Evolutionary conservation across 2,329 filamentous ascomycete genomes (phyloP), one percentile per base, ranked within the genome.

Genomic region (Westerdykella sp.): DNA sequence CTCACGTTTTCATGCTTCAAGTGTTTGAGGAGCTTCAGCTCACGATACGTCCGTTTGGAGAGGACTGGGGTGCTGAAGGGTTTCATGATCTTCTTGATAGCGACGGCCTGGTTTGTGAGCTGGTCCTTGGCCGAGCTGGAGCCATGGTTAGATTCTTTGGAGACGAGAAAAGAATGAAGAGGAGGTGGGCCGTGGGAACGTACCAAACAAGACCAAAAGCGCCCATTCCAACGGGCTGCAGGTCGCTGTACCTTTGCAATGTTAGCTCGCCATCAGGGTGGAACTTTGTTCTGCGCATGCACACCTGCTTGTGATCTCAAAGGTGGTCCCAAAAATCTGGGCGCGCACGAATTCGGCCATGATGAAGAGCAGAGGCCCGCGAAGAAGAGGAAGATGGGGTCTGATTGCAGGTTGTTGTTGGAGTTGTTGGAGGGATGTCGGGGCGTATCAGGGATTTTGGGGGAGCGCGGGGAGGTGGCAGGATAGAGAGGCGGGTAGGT

Each of bases 31-130:
- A 98, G 80, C 76, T 97, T 98, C 66, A 98, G 75, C 71, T 98
- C 93, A 64, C 93, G 84, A 70, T 98, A 98, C 55, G 93, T 98
- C 66, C 93, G 81, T 77, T 98, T 98, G 46, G 93, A 93, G 38
- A 98, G 78, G 46, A 98, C 93, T 1, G 93, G 90, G n/a, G 93
- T 98, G 77, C 90, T 96, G 73, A 98, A 98, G 9, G 93, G 93
- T 77, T 97, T 98, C 91, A 98, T 97, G 66, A 98, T 98, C 81
- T 98, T 98, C 80, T 98, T 98, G 67, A 98, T 90, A 46, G 93
- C 93, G 49, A 98, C 93, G 71, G 90, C 89, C 70, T 96, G 90
- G 68, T 81, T 87, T 47, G 93, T 97, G 71, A 98, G 88, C 75
- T 97, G 90, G 70, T 98, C 93, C 73, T 89, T 91, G 45, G 93